Evolutionary conservation across 257 asterid genomes (phyloP).

Genomic region (Solanum virginianum): DNA sequence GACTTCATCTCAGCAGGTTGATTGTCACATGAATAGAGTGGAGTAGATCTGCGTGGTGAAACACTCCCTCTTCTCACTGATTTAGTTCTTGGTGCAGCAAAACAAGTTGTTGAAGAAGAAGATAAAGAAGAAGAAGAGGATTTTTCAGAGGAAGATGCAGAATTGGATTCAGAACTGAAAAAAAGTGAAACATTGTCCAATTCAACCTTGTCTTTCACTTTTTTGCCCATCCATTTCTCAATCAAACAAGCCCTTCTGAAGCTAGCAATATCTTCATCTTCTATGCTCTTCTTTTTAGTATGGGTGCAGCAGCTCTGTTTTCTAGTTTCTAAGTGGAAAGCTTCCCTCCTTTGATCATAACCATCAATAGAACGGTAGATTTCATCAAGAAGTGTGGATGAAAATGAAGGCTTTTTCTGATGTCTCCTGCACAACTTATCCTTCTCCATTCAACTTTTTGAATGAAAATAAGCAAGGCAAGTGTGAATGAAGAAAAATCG

Average conservation of each 20-base stretch:
- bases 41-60: neutral
- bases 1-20: conserved; percentile 22
- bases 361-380: conserved; percentile 80
- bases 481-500: neutral
- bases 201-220: conserved; percentile 15
- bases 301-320: neutral
- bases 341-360: conserved; percentile 10
- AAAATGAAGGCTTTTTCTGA: conserved; percentile 47
- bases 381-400: conserved; percentile 80
- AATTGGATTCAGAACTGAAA: conserved; percentile 73
- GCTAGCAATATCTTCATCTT: conserved; percentile 18
- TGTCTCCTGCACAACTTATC: conserved; percentile 23
- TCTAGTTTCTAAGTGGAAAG: neutral
- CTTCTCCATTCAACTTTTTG: conserved; percentile 7
- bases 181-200: conserved; percentile 36
- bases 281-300: neutral
- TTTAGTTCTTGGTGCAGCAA: conserved; percentile 22
- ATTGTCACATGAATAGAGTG: conserved; percentile 4
- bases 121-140: neutral
- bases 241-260: conserved; percentile 33
- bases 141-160: conserved; percentile 40
- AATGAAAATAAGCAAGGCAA: neutral
- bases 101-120: conserved; percentile 23
- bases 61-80: conserved; percentile 19
- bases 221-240: conserved; percentile 56